Evolutionary conservation across 2,329 filamentous ascomycete species (phyloP).

Genomic region (Neofusicoccum laricinum): DNA sequence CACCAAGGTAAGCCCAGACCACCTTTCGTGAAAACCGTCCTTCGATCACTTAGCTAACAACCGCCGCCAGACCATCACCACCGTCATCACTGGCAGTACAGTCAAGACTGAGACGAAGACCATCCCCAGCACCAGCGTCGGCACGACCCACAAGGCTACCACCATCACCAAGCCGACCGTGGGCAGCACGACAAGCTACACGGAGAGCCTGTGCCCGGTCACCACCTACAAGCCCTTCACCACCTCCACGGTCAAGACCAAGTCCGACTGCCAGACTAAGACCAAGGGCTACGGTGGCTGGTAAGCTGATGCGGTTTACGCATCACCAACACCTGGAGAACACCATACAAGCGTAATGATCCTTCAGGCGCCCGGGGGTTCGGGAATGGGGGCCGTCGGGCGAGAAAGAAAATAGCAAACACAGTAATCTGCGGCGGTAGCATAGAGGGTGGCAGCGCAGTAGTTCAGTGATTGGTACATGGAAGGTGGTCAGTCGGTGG

Average conservation of each 20-base stretch:
- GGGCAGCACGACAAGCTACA: slow-evolving; percentile 17
- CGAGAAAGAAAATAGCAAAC: background rate
- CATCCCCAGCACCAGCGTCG: slow-evolving; percentile 18
- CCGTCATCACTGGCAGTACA: too few species aligned
- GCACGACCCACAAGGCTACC: background rate
- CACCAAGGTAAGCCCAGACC: background rate
- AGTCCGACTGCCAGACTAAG: slow-evolving; percentile 23
- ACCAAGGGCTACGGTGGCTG: slow-evolving; percentile 9
- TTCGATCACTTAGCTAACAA: too few species aligned
- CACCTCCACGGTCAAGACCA: slow-evolving; percentile 21
- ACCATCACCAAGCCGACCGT: slow-evolving; percentile 20
- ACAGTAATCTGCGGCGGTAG: too few species aligned
- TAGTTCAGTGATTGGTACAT: background rate
- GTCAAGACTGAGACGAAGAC: background rate
- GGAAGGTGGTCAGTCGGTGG: background rate
- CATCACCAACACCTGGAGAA: background rate
- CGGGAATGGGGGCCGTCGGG: background rate
- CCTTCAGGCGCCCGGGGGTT: background rate
- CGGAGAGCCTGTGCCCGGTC: slow-evolving; percentile 19
- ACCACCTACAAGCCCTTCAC: slow-evolving; percentile 23
- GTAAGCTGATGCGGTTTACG: background rate
- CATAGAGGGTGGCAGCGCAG: too few species aligned
- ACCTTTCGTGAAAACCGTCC: too few species aligned
- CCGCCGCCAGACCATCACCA: too few species aligned
- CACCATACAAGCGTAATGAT: too few species aligned